Base-by-base conservation (phyloP, 306 rosid genomes). In the Biancaea sappan region DNA sequence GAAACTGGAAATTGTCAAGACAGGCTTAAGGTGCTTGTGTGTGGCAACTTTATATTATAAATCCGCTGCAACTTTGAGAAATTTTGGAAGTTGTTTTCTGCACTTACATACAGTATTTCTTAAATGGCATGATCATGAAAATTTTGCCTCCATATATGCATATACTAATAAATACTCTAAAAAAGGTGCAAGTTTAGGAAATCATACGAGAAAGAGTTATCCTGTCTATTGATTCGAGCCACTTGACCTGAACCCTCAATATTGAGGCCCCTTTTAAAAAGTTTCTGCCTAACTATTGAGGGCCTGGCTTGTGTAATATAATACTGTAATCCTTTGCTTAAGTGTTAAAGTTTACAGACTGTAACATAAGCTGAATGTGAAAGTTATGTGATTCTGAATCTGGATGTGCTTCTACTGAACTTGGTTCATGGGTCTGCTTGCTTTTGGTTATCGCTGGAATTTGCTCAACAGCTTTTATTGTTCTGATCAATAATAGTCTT, bases 51-150 rank as follows among this genome's bases (percentile, higher is more conserved):
- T 69, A 48, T 76, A 6, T 63, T 53, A 16, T n/a, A 37, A 62
- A 43, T 44, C 70, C 57, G 50, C 10, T 73, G 37, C 37, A 4
- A 61, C 78, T 70, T 66, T 29, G 40, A 14, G 46, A 62, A 65
- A 29, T 56, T 51, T 51, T 12, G 12, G 12, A 5, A 40, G 52
- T 11, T 74, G 13, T 15, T 51, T 44, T 26, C 63, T 71, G 52
- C 22, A 43, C 28, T 74, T 69, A 48, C 38, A 21, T 43, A 4
- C 5, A 1, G 7, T 47, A 72, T 59, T 57, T 75, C 44, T 53
- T 25, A 40, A 31, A 32, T 31, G 22, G 22, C 54, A 3, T 44
- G 48, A n/a, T 50, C 43, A 19, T 58, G 76, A 41, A 32, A 22
- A 65, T 14, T 48, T 71, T 52, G 28, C 71, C 22, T 38, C 69